Evolutionary conservation across 2,329 filamentous ascomycete genomes (phyloP), one percentile per base, ranked within the genome.

Genomic region (Fusarium chlamydosporum): DNA sequence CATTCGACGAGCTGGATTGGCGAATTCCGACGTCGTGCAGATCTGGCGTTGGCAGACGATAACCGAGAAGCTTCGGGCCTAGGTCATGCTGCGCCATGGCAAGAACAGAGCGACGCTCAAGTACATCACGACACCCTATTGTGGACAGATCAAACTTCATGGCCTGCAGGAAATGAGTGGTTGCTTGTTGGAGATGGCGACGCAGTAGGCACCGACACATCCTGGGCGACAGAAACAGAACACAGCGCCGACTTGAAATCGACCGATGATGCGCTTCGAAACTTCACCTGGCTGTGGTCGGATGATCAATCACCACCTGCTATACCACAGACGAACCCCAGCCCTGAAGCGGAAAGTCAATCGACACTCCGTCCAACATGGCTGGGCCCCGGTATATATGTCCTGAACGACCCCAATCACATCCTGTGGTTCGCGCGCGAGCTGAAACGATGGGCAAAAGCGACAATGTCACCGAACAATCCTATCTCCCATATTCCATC

Each of bases 391-490:
- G 62, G 53, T 4, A 68, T 69, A 1, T 72, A 64, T n/a, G 61
- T 70, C 4, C 20, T 75, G 3, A 76, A 76, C 38, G 74, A 76
- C 13, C 59, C 65, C 2, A 67, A 78, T 8, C 73, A 76, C 23
- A 70, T 76, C 18, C 53, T 54, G 2, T 74, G 69, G 57, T 58
- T 77, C 20, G 58, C 64, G 2, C 50, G 43, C n/a, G 76, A 77
- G 42, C 54, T 77, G 37, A 70, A 70, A 4, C 67, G 73, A 6
- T 77, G 73, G 61, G 74, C 72, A 1, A 72, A 67, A 7, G 74
- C 73, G 1, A 69, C 74, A 1, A 80, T 73, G 78, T 79, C 72
- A 31, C 79, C 66, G 18, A 79, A 72, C 8, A 77, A 77, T 9
- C 75, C 76, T 0, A 74, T 71, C 54, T 76, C 50, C 27, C 75